Percentiles rank a stretch among this genome's conserved stretches.
Evolutionary conservation across 2,329 filamentous ascomycete genomes (phyloP).

Genomic region (Alternaria sp.): DNA sequence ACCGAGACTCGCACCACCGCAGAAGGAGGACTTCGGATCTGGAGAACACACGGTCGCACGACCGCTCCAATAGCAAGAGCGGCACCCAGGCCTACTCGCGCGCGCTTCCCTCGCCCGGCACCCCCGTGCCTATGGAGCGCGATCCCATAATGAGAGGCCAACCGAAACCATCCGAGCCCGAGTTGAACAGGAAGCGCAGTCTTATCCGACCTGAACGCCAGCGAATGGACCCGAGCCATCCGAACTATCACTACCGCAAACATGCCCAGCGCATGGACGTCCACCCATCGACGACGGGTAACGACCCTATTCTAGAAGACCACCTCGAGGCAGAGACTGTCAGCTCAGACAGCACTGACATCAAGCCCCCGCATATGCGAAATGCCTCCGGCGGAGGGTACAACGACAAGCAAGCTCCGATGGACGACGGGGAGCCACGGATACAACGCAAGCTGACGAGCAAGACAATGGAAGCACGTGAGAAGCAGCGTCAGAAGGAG

Average conservation of each 20-base stretch:
- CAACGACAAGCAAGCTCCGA: conserved; percentile 48
- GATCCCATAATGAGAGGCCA: conserved; percentile 61
- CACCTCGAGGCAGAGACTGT: conserved; percentile 61
- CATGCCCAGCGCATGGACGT: conserved; percentile 94
- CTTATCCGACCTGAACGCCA: conserved; percentile 88
- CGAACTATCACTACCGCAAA: conserved; percentile 94
- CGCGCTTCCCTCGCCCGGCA: conserved; percentile 56
- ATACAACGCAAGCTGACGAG: conserved; percentile 69
- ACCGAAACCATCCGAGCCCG: conserved; percentile 52
- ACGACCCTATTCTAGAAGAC: conserved; percentile 86
- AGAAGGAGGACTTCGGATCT: conserved; percentile 67
- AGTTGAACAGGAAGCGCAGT: conserved; percentile 79
- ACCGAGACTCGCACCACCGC: conserved; percentile 67
- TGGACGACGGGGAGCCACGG: conserved; percentile 37
- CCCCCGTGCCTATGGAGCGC: conserved; percentile 54
- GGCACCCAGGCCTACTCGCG: conserved; percentile 53
- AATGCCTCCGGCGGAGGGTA: conserved; percentile 50
- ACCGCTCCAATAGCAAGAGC: conserved; percentile 49
- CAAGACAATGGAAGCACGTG: conserved; percentile 66
- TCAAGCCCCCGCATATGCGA: conserved; percentile 54
- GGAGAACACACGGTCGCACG: conserved; percentile 66
- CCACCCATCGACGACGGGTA: conserved; percentile 88
- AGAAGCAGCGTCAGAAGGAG: conserved; percentile 66
- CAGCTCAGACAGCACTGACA: conserved; percentile 70
- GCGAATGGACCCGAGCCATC: conserved; percentile 84